A percentile compares a stretch with the other conserved stretches of the same genome.
Conservation (phyloP, 1,284 basidiomycete species). For the Sporisorium reilianum region DNA sequence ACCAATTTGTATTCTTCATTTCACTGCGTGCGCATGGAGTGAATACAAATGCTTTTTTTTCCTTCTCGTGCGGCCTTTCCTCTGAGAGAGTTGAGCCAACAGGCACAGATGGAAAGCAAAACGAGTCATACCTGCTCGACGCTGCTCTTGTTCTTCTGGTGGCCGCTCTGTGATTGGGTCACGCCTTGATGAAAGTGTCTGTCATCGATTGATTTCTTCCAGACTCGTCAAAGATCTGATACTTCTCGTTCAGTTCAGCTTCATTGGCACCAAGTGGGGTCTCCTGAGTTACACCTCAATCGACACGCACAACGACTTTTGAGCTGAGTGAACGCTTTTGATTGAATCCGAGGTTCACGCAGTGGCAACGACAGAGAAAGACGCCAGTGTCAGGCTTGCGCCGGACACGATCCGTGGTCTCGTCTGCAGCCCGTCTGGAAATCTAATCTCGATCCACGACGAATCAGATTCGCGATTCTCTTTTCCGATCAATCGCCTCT, state of each 20-base stretch:
- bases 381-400: too few species aligned
- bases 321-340: too few species aligned
- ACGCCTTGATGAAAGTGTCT: too few species aligned
- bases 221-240: not conserved
- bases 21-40: not conserved
- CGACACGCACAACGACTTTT: too few species aligned
- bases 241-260: not conserved
- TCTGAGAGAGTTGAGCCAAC: conserved; percentile 2
- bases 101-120: not conserved
- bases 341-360: too few species aligned
- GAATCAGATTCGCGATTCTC: not conserved
- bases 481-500: not conserved
- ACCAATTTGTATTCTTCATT: conserved; percentile 2
- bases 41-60: not conserved
- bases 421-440: not conserved
- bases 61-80: not conserved
- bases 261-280: too few species aligned
- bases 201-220: not conserved
- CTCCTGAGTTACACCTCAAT: too few species aligned
- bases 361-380: too few species aligned
- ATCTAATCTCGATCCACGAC: conserved; percentile 3
- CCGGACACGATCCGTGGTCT: not conserved
- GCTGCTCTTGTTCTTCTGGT: too few species aligned
- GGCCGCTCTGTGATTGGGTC: not conserved
- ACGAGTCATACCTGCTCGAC: not conserved